These are phyloP conservation scores for Areca catechu DNA, from an alignment of 176 grass and related monocot genomes.

Conservation along the genomic window DNA sequence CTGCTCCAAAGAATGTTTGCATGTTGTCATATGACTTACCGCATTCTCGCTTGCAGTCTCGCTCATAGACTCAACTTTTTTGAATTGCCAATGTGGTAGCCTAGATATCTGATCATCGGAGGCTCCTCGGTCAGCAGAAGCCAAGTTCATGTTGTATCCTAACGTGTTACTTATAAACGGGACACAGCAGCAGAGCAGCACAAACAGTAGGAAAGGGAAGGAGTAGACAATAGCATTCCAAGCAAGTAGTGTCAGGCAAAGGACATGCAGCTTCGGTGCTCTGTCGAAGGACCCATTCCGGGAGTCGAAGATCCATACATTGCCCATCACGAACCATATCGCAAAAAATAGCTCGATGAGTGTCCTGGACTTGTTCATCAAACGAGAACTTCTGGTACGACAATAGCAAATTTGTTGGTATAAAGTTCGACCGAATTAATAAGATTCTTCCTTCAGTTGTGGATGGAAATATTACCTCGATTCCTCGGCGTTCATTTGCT, in stretches of 20 bases:
- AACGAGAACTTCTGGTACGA: conserved; percentile 36
- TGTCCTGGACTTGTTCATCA: conserved; percentile 77
- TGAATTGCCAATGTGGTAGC: conserved; percentile 71
- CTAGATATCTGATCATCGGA: conserved; percentile 74
- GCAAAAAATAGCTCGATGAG: conserved; percentile 95
- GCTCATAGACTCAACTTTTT: conserved; percentile 31
- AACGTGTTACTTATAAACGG: conserved; percentile 59
- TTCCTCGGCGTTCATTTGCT: conserved; percentile 32
- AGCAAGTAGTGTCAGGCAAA: conserved; percentile 65
- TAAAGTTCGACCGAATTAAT: no score
- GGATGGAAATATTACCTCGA: conserved; percentile 28
- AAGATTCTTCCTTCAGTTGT: no score
- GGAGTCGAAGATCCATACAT: conserved; percentile 96
- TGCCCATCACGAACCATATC: conserved; percentile 98
- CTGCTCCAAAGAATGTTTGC: no score
- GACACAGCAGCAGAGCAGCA: conserved; percentile 92
- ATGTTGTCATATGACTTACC: conserved; percentile 24
- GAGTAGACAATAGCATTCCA: conserved; percentile 93
- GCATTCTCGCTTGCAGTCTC: conserved; percentile 30
- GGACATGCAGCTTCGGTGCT: conserved; percentile 63
- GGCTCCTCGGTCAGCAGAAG: conserved; percentile 58
- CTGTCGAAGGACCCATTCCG: conserved; percentile 58
- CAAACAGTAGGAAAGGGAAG: conserved; percentile 90
- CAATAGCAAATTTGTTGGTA: background rate
- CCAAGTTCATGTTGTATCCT: conserved; percentile 90